Base-by-base conservation (phyloP, 257 asterid species). In the Przewalskia tangutica region DNA sequence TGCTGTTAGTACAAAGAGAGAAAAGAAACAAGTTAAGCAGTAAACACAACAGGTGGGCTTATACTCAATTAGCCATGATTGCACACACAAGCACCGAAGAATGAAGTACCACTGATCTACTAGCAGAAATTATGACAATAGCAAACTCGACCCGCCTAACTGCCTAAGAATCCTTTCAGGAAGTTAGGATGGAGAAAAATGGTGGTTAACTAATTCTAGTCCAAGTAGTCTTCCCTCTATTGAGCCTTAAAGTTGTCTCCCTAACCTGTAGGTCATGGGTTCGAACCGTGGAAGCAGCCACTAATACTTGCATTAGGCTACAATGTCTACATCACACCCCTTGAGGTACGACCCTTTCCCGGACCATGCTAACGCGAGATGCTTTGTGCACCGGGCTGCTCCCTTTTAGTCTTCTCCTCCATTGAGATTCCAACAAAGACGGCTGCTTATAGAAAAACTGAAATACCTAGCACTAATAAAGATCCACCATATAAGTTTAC, bases 1-100 rank as follows among this genome's bases (percentile, higher is more conserved):
- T 80, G 83, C 71, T 77, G 84, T 91, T 87, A 83, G 66, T 77
- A 85, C 85, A 85, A 27, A 82, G 71, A 77, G 18, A 60, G 27
- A 42, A 60, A 71, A 12, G 66, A 17, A 82, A 42, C 70, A 48
- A 13, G n/a, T 54, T 11, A 81, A 11, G 51, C 48, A 7, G 3
- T 40, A 38, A 3, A 34, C 60, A 55, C 5, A 54, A 54, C n/a
- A 68, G 5, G 67, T 32, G 53, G 38, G 16, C 48, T 64, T 60
- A 18, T 18, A 64, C 42, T 46, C 62, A 9, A 81, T 40, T 50
- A 65, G 59, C 56, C 40, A 67, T 83, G 38, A n/a, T 6, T 71
- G 40, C 59, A 73, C 12, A 20, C 59, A 48, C 12, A 23, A 46
- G 59, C 60, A 16, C 32, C 54, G 40, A 40, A 6, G 40, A 18